Evolutionary conservation across 148 eudicot species (phyloP), one percentile per base, ranked within the genome.

Genomic region (Chenopodium formosanum): DNA sequence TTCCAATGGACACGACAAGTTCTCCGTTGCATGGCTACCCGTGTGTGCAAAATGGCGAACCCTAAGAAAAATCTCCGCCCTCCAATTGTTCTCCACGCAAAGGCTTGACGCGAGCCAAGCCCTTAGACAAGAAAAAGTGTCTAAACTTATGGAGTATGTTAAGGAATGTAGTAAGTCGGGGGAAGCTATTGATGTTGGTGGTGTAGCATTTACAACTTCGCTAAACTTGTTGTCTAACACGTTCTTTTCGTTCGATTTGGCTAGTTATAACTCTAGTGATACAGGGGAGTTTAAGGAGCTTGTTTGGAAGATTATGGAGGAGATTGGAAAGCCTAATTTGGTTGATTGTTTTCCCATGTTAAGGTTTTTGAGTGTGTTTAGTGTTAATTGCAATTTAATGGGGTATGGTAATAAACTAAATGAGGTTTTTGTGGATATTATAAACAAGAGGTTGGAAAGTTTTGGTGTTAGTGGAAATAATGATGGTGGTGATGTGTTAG

Each of bases 211-310:
- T 74, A 74, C 77, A 48, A 74, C 77, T 2, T 74, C 77, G n/a
- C n/a, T 74, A 2, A 74, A 74, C 16, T 50, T 74, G 63, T 74
- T 74, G 40, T 74, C 77, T 1, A 74, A 50, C 63, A 74, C 77
- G 62, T 74, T 74, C 40, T 74, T 74, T 74, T 74, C 77, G 63
- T 25, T 50, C 29, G 63, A 74, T 74, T 74, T 74, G 63, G 77
- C 77, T 50, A 50, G 77, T 22, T 74, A 74, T 74, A 52, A 53
- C 19, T 74, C 77, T 1, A 50, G 63, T 52, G 77, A 74, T 74
- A 16, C 77, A 6, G 77, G 77, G 63, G 77, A 74, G 77, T 74
- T 74, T 74, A 74, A 74, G 37, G 63, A 74, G 77, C 34, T 74
- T 1, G 77, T 74, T 27, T 74, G 77, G 77, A 74, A 17, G 63